These are phyloP conservation scores for Tricharina praecox DNA, from an alignment of 495 filamentous ascomycete genomes.

Conservation along the genomic window DNA sequence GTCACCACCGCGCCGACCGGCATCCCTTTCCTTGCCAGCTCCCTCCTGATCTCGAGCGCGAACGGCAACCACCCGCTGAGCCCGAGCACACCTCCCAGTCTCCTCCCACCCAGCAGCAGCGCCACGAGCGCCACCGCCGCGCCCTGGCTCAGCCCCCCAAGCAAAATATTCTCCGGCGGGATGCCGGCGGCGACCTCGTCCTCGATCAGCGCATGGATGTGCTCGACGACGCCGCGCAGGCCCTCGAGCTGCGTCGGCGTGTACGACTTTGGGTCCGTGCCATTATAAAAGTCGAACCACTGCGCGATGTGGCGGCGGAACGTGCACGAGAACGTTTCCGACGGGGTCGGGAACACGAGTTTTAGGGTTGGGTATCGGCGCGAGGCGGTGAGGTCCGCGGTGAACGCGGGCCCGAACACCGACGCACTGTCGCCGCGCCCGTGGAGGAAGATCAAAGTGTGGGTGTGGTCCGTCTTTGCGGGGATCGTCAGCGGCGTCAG, in stretches of 20 bases:
- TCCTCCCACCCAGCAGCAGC: constrained; percentile 25
- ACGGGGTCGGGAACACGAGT: constrained; percentile 34
- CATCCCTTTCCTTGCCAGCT: background rate
- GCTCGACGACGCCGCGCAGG: constrained; percentile 30
- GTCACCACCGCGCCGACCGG: background rate
- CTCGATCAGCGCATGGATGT: constrained; percentile 10
- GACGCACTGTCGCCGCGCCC: constrained; percentile 35
- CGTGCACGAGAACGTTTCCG: constrained; percentile 25
- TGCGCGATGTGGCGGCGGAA: constrained; percentile 30
- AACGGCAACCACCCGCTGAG: constrained; percentile 42
- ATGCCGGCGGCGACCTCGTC: constrained; percentile 30
- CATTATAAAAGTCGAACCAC: constrained; percentile 34
- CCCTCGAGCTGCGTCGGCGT: constrained; percentile 24
- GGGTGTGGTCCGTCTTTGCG: constrained; percentile 28
- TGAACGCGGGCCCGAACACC: constrained; percentile 35
- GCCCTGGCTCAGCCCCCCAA: constrained; percentile 40
- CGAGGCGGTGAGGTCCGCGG: constrained; percentile 21
- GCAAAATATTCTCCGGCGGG: constrained; percentile 26
- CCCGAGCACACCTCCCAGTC: constrained; percentile 34
- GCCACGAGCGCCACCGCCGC: constrained; percentile 35
- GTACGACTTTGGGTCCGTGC: constrained; percentile 24
- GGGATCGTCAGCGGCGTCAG: constrained; percentile 21
- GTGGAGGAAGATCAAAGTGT: constrained; percentile 39
- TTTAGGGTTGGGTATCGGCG: constrained; percentile 16
- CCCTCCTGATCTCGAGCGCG: constrained; percentile 4